Percentiles rank a stretch among this genome's conserved stretches.
These are phyloP conservation scores for Haplosporangium gracile DNA, from an alignment of 192 early-diverging fungal genomes.

Conservation along the genomic window DNA sequence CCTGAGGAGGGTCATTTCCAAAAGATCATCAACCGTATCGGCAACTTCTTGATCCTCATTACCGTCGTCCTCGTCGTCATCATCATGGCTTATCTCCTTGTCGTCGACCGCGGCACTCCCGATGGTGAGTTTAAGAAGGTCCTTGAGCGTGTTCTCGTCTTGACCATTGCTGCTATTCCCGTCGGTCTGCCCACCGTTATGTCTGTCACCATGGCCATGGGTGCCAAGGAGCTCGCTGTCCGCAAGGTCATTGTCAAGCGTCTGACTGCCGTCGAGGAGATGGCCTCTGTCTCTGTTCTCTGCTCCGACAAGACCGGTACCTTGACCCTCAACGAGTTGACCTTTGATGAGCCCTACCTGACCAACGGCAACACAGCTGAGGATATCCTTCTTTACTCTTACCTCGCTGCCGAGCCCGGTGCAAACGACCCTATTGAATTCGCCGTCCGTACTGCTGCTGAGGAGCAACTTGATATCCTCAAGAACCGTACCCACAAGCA, in stretches of 20 bases:
- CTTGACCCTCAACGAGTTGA: constrained; percentile 92
- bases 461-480: constrained; percentile 78
- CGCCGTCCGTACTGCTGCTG: constrained; percentile 89
- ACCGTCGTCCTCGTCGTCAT: constrained; percentile 82
- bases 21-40: constrained; percentile 93
- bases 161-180: constrained; percentile 91
- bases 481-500: constrained; percentile 61
- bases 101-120: constrained; percentile 53
- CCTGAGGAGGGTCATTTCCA: constrained; percentile 96
- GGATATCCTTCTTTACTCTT: constrained; percentile 88
- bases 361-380: constrained; percentile 73
- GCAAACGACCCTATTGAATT: constrained; percentile 93
- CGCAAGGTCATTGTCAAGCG: constrained; percentile 98
- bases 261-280: constrained; percentile 93
- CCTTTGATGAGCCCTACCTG: constrained; percentile 91
- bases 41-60: constrained; percentile 91
- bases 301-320: constrained; percentile 94
- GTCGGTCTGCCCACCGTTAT: constrained; percentile 96
- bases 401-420: constrained; percentile 89
- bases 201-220: constrained; percentile 98
- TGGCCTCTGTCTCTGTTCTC: constrained; percentile 92
- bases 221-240: constrained; percentile 89
- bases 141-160: constrained; percentile 77
- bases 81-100: constrained; percentile 79
- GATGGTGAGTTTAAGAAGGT: constrained; percentile 49